Evolutionary conservation across 2,329 filamentous ascomycete species (phyloP), one percentile per base, ranked within the genome.

Genomic region (Beauveria scarabaeidicola): DNA sequence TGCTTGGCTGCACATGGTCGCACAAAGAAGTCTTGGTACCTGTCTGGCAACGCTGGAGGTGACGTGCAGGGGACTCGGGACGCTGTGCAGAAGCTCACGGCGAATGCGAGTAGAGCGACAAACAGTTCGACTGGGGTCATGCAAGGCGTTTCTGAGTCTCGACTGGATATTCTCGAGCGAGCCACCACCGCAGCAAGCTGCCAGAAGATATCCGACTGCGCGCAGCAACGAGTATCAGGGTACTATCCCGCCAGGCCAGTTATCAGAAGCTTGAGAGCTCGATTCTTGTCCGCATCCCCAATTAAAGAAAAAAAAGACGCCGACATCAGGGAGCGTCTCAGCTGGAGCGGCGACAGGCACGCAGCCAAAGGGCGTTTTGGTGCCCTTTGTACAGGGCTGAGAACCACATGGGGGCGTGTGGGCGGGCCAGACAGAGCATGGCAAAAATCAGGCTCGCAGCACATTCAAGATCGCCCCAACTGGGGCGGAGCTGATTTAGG

Each of bases 311-410:
- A 23, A 15, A 50, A 57, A 43, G 55, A 50, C 36, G 55, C 55
- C 46, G 51, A 51, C 43, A 44, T 52, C 55, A 51, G 55, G 55
- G 44, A 50, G 44, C 54, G 54, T 32, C 54, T 50, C 41, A 50
- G 54, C 54, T 57, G 54, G 55, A 51, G 17, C 9, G 36, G 19
- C 36, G 36, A 58, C 36, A 52, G 25, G 47, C 23, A 43, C 36
- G 10, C 23, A 27, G 46, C 15, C 29, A 48, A 17, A 58, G 47
- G 21, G 21, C 17, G 21, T 50, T 44, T 51, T 40, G 44, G 46
- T 44, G 36, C 47, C 32, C 46, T 50, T 58, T 58, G 36, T 51
- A 58, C 55, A 58, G 55, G 55, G 55, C 55, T 58, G 55, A 58
- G 55, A 47, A 46, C 53, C 53, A 56, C 53, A 56, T 47, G 46